A percentile compares a stretch with the other conserved stretches of the same genome.
phyloP scores from a whole-genome alignment of 2,329 filamentous ascomycete species.

The Aspergillus pseudoviridinutans region DNA sequence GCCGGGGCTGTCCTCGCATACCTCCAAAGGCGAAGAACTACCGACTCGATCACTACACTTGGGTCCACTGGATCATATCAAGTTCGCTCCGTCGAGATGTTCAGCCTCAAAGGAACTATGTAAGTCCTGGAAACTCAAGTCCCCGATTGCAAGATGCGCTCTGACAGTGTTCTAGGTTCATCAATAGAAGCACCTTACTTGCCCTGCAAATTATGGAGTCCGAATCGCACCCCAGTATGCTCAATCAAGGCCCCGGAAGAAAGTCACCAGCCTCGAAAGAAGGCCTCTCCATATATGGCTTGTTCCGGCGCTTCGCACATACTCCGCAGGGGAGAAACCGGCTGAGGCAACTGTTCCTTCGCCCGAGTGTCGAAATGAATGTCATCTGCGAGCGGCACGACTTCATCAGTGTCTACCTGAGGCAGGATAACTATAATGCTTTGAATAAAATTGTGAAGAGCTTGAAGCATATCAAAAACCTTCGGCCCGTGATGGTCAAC shows the following conservation, averaged over 20 bases:
- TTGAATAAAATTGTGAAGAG: constrained; percentile 56
- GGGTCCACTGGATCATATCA: constrained; percentile 53
- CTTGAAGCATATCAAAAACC: constrained; percentile 70
- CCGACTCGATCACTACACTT: constrained; percentile 59
- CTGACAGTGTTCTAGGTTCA: constrained; percentile 57
- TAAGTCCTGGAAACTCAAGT: constrained; percentile 24
- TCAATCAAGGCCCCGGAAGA: constrained; percentile 66
- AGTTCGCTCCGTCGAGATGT: constrained; percentile 67
- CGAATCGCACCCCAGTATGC: constrained; percentile 77
- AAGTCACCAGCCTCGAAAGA: constrained; percentile 67
- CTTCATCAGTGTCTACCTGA: constrained; percentile 63
- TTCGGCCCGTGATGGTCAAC: constrained; percentile 64
- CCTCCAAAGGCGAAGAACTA: constrained; percentile 64
- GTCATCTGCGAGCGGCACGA: constrained; percentile 69
- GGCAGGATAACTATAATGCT: constrained; percentile 60
- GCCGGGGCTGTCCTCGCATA: constrained; percentile 82
- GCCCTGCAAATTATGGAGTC: constrained; percentile 82
- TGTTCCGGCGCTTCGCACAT: constrained; percentile 70
- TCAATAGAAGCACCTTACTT: constrained; percentile 73
- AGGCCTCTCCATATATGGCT: constrained; percentile 74
- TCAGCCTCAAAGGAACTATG: constrained; percentile 63
- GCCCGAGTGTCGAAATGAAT: constrained; percentile 66
- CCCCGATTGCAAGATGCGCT: background rate
- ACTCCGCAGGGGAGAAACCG: constrained; percentile 74
- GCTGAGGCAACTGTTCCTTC: constrained; percentile 76